Base-by-base conservation (phyloP, 768 basidiomycete genomes). In the Leccinum broughii region DNA sequence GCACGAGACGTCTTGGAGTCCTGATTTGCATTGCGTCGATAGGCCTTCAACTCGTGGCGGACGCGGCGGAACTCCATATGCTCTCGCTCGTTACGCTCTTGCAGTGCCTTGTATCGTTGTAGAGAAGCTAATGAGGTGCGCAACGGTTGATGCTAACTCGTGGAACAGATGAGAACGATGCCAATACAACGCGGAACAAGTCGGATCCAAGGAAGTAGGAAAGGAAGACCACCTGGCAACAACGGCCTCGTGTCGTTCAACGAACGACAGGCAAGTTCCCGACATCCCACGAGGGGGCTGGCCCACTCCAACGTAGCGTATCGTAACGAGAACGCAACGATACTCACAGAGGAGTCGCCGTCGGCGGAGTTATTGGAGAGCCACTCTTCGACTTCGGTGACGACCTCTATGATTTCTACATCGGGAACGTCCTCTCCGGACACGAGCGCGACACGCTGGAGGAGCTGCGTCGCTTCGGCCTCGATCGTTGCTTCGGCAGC, bases 401-500 rank as follows among this genome's bases (percentile, higher is more conserved):
- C 71, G 22, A 85, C 68, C 8, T 74, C 76, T 50, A 71, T 68
- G 32, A 79, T 74, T 35, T 77, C 69, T 13, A 63, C 65, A 51
- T 72, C 77, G 20, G 71, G 63, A 10, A 67, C 62, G 32, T 74
- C 68, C 44, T 76, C 75, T 17, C 62, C 68, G 37, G 76, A 78
- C n/a, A 72, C 69, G 46, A 75, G 64, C 6, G 69, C 73, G 10
- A 80, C 63, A 51, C 74, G 76, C 39, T 74, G 70, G 20, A 79
- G 68, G 1, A 77, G 64, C n/a, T 69, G 73, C 6, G 74, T 71
- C 3, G 76, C 70, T 26, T 78, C 72, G 17, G 75, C 71, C 52
- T 81, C 78, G 76, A 80, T 82, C 37, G 75, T 68, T 30, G 77
- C 79, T 58, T 70, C 73, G 51, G 67, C 68, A 41, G 77, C 75